phyloP scores from a whole-genome alignment of 306 rosid species.

The Medicago lupulina region DNA sequence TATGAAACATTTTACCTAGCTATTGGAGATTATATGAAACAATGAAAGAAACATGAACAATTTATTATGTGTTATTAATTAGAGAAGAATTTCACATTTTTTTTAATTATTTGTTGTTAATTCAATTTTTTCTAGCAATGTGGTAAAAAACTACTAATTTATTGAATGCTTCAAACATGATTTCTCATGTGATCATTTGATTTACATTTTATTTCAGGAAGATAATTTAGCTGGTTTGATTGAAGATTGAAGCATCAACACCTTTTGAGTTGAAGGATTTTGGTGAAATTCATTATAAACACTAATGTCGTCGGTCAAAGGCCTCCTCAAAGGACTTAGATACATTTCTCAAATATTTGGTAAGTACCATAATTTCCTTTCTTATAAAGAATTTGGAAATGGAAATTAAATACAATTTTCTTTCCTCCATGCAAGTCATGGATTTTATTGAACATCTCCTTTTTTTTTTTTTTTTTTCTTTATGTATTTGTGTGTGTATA shows the following conservation, averaged over 20 bases:
- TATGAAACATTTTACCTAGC: constrained; percentile 4
- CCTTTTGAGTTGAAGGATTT: constrained; percentile 36
- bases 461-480: not conserved
- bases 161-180: not conserved
- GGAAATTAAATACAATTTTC: not conserved
- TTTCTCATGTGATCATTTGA: constrained; percentile 25
- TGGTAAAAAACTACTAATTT: too few relatives aligned
- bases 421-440: constrained; percentile 4
- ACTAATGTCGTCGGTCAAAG: constrained; percentile 77
- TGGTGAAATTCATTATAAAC: constrained; percentile 26
- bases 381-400: not conserved
- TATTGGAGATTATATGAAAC: too few relatives aligned
- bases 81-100: not conserved
- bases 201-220: constrained; percentile 6
- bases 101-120: not conserved
- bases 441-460: not conserved
- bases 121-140: not conserved
- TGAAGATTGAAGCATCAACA: constrained; percentile 34
- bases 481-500: not conserved
- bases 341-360: constrained; percentile 84
- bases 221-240: constrained; percentile 1
- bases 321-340: constrained; percentile 80
- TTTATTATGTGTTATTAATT: not conserved
- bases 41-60: not conserved
- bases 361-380: constrained; percentile 37